Conservation (phyloP, 768 basidiomycete genomes). For the Rhizopogon salebrosus region DNA sequence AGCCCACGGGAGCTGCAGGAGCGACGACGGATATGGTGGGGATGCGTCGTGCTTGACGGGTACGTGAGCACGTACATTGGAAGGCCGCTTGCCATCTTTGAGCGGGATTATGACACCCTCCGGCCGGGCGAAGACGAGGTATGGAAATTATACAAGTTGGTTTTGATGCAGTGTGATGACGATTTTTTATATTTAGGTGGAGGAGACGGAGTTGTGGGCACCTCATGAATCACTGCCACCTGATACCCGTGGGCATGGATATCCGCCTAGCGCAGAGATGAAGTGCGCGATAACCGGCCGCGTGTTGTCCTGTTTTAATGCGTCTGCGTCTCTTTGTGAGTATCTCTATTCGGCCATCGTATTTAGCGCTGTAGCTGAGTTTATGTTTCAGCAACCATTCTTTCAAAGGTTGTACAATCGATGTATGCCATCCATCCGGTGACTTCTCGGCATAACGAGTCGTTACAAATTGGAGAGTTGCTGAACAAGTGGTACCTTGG, state of each 20-base stretch:
- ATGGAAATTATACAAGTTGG: slow-evolving; percentile 8
- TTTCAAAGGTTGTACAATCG: slow-evolving; percentile 62
- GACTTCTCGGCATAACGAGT: slow-evolving; percentile 53
- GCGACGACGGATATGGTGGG: slow-evolving; percentile 72
- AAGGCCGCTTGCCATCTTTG: slow-evolving; percentile 69
- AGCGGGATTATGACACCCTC: slow-evolving; percentile 71
- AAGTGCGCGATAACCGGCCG: slow-evolving; percentile 36
- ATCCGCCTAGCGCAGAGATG: slow-evolving; percentile 15
- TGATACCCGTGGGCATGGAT: slow-evolving; percentile 25
- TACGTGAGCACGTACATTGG: slow-evolving; percentile 80
- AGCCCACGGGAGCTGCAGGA: slow-evolving; percentile 59
- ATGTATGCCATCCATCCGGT: slow-evolving; percentile 64
- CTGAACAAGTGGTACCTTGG: slow-evolving; percentile 75
- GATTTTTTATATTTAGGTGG: slow-evolving; percentile 35
- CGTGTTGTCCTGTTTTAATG: slow-evolving; percentile 72
- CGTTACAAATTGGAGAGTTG: slow-evolving; percentile 49
- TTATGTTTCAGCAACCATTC: slow-evolving; percentile 49
- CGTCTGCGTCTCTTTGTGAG: slow-evolving; percentile 68
- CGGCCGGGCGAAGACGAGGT: slow-evolving; percentile 61
- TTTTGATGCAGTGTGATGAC: not conserved
- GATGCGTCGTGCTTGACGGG: slow-evolving; percentile 73
- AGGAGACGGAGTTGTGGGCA: slow-evolving; percentile 56
- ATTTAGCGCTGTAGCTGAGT: slow-evolving; percentile 3
- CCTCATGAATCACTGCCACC: slow-evolving; percentile 34
- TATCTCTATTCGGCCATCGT: slow-evolving; percentile 2